Conservation (phyloP, 116 monocot genomes). For the Cymodocea nodosa region DNA sequence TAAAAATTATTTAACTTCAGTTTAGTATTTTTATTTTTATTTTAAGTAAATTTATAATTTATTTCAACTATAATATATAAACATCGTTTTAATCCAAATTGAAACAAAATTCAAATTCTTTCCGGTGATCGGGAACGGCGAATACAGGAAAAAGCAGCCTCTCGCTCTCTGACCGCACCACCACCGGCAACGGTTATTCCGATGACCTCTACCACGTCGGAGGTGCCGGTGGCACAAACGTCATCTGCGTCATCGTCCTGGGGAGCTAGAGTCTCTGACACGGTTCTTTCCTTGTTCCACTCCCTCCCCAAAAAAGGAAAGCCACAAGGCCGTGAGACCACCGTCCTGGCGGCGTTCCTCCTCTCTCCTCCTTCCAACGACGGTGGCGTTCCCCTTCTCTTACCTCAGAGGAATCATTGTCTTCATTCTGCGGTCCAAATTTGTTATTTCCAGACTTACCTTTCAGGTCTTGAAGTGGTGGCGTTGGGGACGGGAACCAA, state of each 20-base stretch:
- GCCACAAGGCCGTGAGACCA: conserved; percentile 76
- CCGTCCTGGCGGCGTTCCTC: conserved; percentile 82
- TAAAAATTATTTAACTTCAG: too few species aligned
- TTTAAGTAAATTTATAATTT: too few species aligned
- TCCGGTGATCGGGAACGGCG: too few species aligned
- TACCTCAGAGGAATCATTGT: too few species aligned
- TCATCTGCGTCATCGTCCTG: conserved; percentile 15
- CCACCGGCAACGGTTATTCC: not conserved
- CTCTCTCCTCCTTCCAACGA: conserved; percentile 42
- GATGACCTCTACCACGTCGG: not conserved
- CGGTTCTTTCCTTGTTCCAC: conserved; percentile 34
- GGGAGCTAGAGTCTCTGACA: conserved; percentile 36
- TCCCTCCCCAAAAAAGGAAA: conserved; percentile 90
- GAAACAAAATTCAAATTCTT: too few species aligned
- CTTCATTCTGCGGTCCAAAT: too few species aligned
- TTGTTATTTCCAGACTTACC: too few species aligned
- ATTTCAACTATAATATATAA: too few species aligned
- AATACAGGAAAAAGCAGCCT: too few species aligned
- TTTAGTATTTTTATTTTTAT: too few species aligned
- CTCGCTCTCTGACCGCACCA: not conserved
- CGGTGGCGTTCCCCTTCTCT: conserved; percentile 11
- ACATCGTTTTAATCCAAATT: too few species aligned
- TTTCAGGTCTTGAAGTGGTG: conserved; percentile 35
- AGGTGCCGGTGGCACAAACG: not conserved
- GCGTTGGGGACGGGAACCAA: conserved; percentile 88